Evolutionary conservation across 495 filamentous ascomycete species (phyloP).

Genomic region (Schizothecium vesticola): DNA sequence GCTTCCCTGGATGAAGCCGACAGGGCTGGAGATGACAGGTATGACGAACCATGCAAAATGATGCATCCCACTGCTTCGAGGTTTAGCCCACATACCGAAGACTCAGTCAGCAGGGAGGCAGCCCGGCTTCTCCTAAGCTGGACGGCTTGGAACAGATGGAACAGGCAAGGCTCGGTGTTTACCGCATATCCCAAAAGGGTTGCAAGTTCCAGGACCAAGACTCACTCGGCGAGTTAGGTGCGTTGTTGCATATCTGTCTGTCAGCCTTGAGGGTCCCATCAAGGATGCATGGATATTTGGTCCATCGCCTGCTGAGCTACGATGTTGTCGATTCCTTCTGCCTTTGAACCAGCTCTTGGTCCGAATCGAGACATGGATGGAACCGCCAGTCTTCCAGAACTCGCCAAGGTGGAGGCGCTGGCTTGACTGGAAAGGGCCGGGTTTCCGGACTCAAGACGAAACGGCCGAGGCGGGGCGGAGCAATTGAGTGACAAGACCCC

Average conservation of each 20-base stretch:
- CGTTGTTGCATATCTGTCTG: background rate
- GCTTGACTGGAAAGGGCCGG: background rate
- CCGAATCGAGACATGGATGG: background rate
- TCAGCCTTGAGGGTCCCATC: background rate
- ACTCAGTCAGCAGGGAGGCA: background rate
- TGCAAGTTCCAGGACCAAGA: background rate
- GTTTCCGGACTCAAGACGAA: constrained; percentile 2
- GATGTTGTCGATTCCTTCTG: background rate
- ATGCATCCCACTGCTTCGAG: too few relatives aligned
- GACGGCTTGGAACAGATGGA: background rate
- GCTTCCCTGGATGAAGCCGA: background rate
- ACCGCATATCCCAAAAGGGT: background rate
- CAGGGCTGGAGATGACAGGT: background rate
- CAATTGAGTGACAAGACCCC: background rate
- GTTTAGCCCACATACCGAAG: background rate
- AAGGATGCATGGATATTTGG: background rate
- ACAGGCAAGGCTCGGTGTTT: background rate
- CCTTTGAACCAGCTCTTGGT: background rate
- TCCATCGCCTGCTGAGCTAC: background rate
- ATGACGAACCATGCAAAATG: background rate
- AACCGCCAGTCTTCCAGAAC: background rate
- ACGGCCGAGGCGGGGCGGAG: constrained; percentile 2
- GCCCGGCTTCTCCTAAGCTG: background rate
- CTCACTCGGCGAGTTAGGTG: background rate
- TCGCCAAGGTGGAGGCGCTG: background rate